Evolutionary conservation across 768 basidiomycete species (phyloP).

Genomic region (Rhodosporidiobolus odoratus): DNA sequence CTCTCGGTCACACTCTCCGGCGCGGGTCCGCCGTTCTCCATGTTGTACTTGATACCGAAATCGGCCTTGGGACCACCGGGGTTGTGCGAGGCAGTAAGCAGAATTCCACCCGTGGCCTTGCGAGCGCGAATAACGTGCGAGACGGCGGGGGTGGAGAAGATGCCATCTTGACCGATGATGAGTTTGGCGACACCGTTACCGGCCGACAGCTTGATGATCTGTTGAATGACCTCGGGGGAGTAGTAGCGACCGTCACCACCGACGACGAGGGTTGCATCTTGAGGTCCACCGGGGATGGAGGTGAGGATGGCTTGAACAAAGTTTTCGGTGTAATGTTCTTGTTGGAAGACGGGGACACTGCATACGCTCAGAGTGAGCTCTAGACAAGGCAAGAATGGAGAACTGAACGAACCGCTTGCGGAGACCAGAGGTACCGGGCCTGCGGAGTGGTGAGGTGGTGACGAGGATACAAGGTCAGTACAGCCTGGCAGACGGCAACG

Average conservation of each 20-base stretch:
- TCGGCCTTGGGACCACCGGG: conserved; percentile 95
- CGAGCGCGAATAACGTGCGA: conserved; percentile 93
- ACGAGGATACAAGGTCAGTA: background rate
- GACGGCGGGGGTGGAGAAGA: conserved; percentile 94
- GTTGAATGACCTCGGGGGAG: conserved; percentile 70
- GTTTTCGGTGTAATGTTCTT: conserved; percentile 99
- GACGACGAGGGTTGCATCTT: conserved; percentile 63
- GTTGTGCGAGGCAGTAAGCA: conserved; percentile 95
- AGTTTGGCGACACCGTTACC: conserved; percentile 88
- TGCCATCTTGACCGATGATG: conserved; percentile 83
- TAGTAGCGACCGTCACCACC: conserved; percentile 97
- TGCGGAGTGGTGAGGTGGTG: conserved; percentile 44
- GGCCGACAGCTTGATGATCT: conserved; percentile 86
- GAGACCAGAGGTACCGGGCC: conserved; percentile 95
- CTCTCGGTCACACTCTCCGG: conserved; percentile 93
- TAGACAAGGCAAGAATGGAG: background rate
- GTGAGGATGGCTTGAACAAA: conserved; percentile 91
- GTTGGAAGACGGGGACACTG: conserved; percentile 97
- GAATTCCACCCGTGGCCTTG: conserved; percentile 93
- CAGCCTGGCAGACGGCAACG: background rate
- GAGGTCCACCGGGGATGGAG: conserved; percentile 69
- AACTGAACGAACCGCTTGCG: conserved; percentile 81
- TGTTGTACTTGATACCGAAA: conserved; percentile 99
- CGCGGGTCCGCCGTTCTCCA: conserved; percentile 93
- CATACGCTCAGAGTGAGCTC: background rate